Evolutionary conservation across 2,329 filamentous ascomycete genomes (phyloP), one percentile per base, ranked within the genome.

Genomic region (Penicillium corylophilum): DNA sequence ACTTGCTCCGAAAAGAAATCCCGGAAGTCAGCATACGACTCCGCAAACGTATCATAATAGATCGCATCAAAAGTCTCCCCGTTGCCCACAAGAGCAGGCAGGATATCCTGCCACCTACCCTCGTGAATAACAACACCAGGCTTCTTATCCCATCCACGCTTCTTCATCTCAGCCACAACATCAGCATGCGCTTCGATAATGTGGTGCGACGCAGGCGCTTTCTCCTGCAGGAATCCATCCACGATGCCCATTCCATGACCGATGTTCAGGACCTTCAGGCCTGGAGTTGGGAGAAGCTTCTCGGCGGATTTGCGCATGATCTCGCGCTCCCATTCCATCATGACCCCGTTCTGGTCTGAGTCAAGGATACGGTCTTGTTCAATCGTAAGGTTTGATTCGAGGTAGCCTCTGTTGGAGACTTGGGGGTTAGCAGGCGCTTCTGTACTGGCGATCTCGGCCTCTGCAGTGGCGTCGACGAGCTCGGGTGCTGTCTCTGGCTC

Each of bases 31-130:
- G 79, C 78, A 72, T 97, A 99, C 57, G 94, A 89, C 74, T 99
- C 94, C 6, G 91, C 94, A 71, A 97, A 97, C 0, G 94, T 99
- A 68, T 99, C 94, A 66, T 96, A 97, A 77, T 97, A 99, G 61
- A 99, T 90, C 24, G 87, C 89, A 67, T 95, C 89, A 65, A 93
- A 92, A 12, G 84, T 75, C 63, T 87, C 81, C 9, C 87, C 88
- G 36, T 83, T 74, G 53, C 83, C 82, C 1, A 93, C 74, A 7
- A 95, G 76, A 45, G 77, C 75, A 0, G 86, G 87, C 15, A 92
- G 77, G 0, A 94, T 74, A 53, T 94, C 88, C 71, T 95, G 91
- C 91, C 91, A 95, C 59, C 79, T 80, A 2, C 90, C 89, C 33
- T 81, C 77, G 67, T 90, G 84, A 22, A 95, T 82, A 18, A 67